Base-by-base conservation (phyloP, 2,329 filamentous ascomycete species). In the Tothia fuscella region DNA sequence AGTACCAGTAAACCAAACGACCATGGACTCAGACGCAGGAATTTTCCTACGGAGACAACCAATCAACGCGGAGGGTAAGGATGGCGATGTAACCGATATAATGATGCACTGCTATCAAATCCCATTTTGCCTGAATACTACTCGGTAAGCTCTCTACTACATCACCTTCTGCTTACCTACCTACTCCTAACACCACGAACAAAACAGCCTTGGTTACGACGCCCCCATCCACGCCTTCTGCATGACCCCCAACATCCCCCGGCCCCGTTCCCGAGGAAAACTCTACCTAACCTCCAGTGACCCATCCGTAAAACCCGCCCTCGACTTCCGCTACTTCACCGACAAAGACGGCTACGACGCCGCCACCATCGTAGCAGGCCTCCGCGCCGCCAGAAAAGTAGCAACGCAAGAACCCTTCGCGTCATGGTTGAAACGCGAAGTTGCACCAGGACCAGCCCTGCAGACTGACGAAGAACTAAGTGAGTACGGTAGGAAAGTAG, bases 81-180 rank as follows among this genome's bases (percentile, higher is more conserved):
- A 93, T 51, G 81, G 81, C 40, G 74, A 82, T 47, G 79, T 83
- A 42, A 82, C 82, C 48, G 87, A 94, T 56, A 66, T 93, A 54
- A 93, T 93, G 87, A 91, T 91, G 82, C 86, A 93, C 67, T 93
- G 86, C 73, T 93, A 93, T 68, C 87, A 93, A 64, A 93, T 93
- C 51, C 86, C 86, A 41, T 93, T 93, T 65, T 83, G 80, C 48
- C 76, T 87, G 51, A 93, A 93, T 71, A 94, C 86, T 2, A 66
- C 72, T 42, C n/a, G n/a, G n/a, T n/a, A n/a, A n/a, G n/a, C n/a
- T n/a, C n/a, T n/a, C n/a, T n/a, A n/a, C 78, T 83, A 58, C 61
- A n/a, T n/a, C n/a, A n/a, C n/a, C n/a, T n/a, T n/a, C n/a, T n/a
- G n/a, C n/a, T n/a, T n/a, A 56, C 49, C 54, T 32, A 24, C 12